Conservation (phyloP, 805 yeast species). For the Candida ulmi region DNA sequence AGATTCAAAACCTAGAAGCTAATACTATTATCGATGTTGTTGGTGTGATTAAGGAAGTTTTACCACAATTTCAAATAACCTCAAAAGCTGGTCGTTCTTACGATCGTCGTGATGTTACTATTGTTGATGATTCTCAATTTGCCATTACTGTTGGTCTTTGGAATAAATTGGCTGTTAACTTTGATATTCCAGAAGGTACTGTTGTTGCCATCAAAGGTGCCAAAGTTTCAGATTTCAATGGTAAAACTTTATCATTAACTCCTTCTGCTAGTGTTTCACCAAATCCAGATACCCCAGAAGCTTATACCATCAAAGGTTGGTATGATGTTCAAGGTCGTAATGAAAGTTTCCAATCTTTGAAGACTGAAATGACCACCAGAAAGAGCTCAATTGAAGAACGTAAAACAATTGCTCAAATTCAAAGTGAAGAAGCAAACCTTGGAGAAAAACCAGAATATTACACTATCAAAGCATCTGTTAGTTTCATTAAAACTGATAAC, state of each 20-base stretch:
- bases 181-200: conserved; percentile 65
- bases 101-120: conserved; percentile 81
- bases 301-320: conserved; percentile 91
- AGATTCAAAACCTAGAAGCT: conserved; percentile 61
- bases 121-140: conserved; percentile 81
- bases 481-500: conserved; percentile 65
- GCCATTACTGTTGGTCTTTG: conserved; percentile 81
- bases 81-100: conserved; percentile 90
- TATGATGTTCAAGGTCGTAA: conserved; percentile 72
- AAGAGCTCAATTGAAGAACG: conserved; percentile 47
- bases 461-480: conserved; percentile 66
- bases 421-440: conserved; percentile 62
- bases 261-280: conserved; percentile 70
- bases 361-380: conserved; percentile 40
- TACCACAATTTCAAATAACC: conserved; percentile 69
- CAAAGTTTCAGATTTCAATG: conserved; percentile 82
- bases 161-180: conserved; percentile 83
- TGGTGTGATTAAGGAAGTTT: conserved; percentile 77
- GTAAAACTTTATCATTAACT: conserved; percentile 75
- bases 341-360: conserved; percentile 57
- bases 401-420: conserved; percentile 60
- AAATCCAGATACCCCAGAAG: conserved; percentile 87
- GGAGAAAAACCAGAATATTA: conserved; percentile 79
- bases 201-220: conserved; percentile 92
- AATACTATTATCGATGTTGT: conserved; percentile 79